phyloP scores from a whole-genome alignment of 1,139 yeast species.

The Sugiyamaella pinicola region DNA sequence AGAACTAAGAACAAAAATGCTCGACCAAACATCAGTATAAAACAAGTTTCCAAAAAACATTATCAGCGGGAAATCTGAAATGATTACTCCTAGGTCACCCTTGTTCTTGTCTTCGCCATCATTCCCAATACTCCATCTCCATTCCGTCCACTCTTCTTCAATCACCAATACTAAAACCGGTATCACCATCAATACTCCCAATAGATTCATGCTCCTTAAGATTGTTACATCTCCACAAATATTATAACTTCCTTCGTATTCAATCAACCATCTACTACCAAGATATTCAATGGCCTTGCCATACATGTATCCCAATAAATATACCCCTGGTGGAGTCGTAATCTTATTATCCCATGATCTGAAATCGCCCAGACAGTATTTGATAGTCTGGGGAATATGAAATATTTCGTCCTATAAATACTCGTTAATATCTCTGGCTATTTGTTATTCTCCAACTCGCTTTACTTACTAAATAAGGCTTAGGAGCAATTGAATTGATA shows the following conservation, averaged over 20 bases:
- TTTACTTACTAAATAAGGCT: constrained; percentile 37
- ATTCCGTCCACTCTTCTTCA: constrained; percentile 10
- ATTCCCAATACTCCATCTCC: constrained; percentile 22
- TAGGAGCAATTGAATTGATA: constrained; percentile 32
- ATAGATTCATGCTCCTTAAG: constrained; percentile 34
- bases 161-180: constrained; percentile 45
- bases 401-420: constrained; percentile 74
- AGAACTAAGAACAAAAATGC: constrained; percentile 61
- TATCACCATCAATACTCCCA: constrained; percentile 56
- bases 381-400: constrained; percentile 77
- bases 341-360: constrained; percentile 81
- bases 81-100: constrained; percentile 20
- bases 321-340: constrained; percentile 96
- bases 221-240: constrained; percentile 32
- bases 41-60: constrained; percentile 73
- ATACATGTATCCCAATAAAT: constrained; percentile 60
- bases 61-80: constrained; percentile 68
- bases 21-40: constrained; percentile 94
- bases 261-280: constrained; percentile 14
- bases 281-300: constrained; percentile 41
- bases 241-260: constrained; percentile 27
- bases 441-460: not conserved
- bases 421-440: too few relatives aligned
- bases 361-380: constrained; percentile 64
- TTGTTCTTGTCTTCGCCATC: constrained; percentile 40